Evolutionary conservation across 192 early-diverging fungal genomes (phyloP).

Genomic region (Backusella macrospora): DNA sequence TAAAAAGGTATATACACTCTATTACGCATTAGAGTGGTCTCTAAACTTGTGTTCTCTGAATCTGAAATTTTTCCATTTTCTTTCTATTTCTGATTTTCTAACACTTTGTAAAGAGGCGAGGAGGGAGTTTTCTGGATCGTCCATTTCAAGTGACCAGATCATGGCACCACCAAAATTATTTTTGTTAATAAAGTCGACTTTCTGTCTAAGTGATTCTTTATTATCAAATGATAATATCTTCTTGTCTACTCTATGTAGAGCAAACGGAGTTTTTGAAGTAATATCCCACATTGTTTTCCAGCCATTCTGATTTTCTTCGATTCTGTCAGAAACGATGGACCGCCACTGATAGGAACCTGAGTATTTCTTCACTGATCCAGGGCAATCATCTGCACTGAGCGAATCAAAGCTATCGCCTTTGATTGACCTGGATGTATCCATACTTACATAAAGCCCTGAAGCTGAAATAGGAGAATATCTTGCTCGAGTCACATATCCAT

Average conservation of each 20-base stretch:
- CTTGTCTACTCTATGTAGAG: constrained; percentile 57
- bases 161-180: constrained; percentile 58
- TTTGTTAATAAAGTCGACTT: constrained; percentile 56
- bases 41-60: not conserved
- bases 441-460: not conserved
- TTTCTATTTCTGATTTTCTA: not conserved
- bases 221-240: constrained; percentile 77
- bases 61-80: not conserved
- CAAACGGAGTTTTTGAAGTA: constrained; percentile 63
- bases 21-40: not conserved
- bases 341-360: constrained; percentile 38
- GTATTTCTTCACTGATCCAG: constrained; percentile 14
- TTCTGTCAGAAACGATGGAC: constrained; percentile 14
- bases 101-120: not conserved
- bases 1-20: not conserved
- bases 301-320: constrained; percentile 24
- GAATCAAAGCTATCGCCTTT: constrained; percentile 36
- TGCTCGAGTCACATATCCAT: constrained; percentile 23
- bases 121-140: not conserved
- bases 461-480: not conserved
- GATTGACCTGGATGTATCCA: constrained; percentile 8
- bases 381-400: constrained; percentile 25
- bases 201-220: constrained; percentile 48
- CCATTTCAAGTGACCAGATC: constrained; percentile 55
- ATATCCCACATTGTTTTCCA: constrained; percentile 72